Base-by-base conservation (phyloP, 768 basidiomycete species). In the Lactarius sanguifluus region DNA sequence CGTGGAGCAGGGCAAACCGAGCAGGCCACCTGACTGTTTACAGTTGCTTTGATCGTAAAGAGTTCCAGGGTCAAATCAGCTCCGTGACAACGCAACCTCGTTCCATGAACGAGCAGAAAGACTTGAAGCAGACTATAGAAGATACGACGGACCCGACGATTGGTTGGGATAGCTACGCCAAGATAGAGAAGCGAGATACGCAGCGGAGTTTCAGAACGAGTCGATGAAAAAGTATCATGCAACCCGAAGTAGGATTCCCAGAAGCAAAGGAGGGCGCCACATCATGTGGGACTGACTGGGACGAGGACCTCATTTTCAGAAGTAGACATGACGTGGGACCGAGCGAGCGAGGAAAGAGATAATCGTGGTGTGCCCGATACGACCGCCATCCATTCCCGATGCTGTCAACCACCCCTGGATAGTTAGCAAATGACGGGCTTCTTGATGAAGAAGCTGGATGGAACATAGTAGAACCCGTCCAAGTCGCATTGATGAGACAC, bases 281-380 rank as follows among this genome's bases (percentile, higher is more conserved):
- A 34, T 58, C 36, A 67, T 63, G 50, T 59, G 61, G 54, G 38
- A 59, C 50, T 15, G 6, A 36, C 41, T 54, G 47, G 52, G 50
- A 54, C 13, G 40, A 32, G 56, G 57, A 62, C 45, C 20, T 57
- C 34, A 9, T 32, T 52, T 13, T 16, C 32, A 16, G 47, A 32
- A 50, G 45, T 20, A 66, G 56, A 34, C 20, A 47, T 54, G 61
- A 36, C 59, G 38, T 10, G 25, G 15, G 40, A 15, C 50, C 47
- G 38, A 54, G 25, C 43, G 47, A 52, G 43, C 56, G 13, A 20
- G 28, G 36, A 38, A 47, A 57, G 30, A 41, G 18, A 34, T 23
- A 8, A 45, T 36, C 40, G 40, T 20, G 47, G 36, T 40, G 12
- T 18, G 18, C 52, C 32, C 34, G 47, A 36, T 18, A 43, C 28